A percentile compares a stretch with the other conserved stretches of the same genome.
phyloP scores from a whole-genome alignment of 805 yeast species.

The Babjeviella inositovora region DNA sequence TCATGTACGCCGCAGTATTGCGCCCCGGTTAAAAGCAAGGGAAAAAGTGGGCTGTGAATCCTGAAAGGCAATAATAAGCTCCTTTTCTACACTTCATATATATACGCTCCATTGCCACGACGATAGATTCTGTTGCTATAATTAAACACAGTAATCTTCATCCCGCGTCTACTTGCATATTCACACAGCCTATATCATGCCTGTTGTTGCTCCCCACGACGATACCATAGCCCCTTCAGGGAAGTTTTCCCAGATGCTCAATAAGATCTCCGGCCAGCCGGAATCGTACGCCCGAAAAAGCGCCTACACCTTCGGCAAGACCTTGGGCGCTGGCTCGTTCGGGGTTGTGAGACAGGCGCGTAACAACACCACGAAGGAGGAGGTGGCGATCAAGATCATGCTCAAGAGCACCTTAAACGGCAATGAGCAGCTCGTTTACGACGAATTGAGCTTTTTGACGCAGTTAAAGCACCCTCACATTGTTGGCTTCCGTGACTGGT shows the following conservation, averaged over 20 bases:
- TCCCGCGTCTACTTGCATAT: no score
- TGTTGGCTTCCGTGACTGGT: slow-evolving; percentile 85
- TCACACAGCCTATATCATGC: no score
- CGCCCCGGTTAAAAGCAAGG: no score
- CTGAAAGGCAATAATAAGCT: no score
- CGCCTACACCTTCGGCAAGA: slow-evolving; percentile 62
- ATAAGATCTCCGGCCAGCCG: slow-evolving; percentile 61
- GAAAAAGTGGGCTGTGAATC: no score
- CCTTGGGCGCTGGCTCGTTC: slow-evolving; percentile 90
- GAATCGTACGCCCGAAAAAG: slow-evolving; percentile 48
- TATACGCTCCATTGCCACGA: no score
- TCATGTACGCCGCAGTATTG: no score
- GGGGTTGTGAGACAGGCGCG: slow-evolving; percentile 82
- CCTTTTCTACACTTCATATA: no score
- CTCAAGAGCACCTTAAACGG: slow-evolving; percentile 74
- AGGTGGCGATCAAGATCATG: slow-evolving; percentile 83
- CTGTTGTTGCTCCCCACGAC: no score
- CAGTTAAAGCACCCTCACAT: slow-evolving; percentile 70
- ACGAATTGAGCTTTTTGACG: slow-evolving; percentile 59
- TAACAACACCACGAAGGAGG: slow-evolving; percentile 28
- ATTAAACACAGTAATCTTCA: no score
- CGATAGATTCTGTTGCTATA: no score
- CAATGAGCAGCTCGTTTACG: slow-evolving; percentile 59
- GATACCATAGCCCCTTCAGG: no score
- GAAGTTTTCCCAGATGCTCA: slow-evolving; percentile 19